phyloP scores from a whole-genome alignment of 164 flowering plant species.

The Umbellularia californica region DNA sequence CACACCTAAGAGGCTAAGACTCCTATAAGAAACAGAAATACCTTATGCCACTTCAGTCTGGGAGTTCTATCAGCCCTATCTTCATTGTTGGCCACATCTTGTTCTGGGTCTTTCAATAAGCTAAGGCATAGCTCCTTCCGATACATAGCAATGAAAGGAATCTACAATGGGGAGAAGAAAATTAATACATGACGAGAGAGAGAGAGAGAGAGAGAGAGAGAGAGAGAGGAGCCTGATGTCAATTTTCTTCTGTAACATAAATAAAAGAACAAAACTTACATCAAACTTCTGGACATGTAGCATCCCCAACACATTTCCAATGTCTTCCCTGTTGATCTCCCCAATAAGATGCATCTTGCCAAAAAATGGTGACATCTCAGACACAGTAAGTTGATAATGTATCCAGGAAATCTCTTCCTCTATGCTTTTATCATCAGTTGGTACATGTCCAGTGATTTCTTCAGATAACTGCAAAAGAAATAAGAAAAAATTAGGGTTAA shows the following conservation, averaged over 20 bases:
- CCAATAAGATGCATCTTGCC: conserved; percentile 20
- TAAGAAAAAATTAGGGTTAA: not conserved
- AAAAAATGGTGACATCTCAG: conserved; percentile 23
- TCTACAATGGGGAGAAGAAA: conserved; percentile 65
- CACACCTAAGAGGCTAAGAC: no score
- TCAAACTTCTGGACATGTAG: conserved; percentile 78
- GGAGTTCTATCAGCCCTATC: conserved; percentile 16
- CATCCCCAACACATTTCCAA: conserved; percentile 61
- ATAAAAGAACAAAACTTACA: conserved; percentile 37
- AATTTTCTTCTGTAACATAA: not conserved
- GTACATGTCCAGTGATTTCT: conserved; percentile 71
- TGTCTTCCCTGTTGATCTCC: conserved; percentile 42
- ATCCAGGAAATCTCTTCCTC: conserved; percentile 72
- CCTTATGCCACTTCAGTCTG: conserved; percentile 25
- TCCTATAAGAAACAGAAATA: conserved; percentile 16
- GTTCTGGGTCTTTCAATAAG: conserved; percentile 57
- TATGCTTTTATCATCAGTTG: conserved; percentile 51
- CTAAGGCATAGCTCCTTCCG: conserved; percentile 75
- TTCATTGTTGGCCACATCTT: conserved; percentile 28
- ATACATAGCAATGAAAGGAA: conserved; percentile 90
- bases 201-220: no score
- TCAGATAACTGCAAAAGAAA: conserved; percentile 54
- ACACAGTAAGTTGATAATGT: conserved; percentile 40
- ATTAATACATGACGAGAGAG: conserved; percentile 18
- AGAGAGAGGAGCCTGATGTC: not conserved